Base-by-base conservation (phyloP, 352 stramenopile genomes). In the Globisporangium splendens region DNA sequence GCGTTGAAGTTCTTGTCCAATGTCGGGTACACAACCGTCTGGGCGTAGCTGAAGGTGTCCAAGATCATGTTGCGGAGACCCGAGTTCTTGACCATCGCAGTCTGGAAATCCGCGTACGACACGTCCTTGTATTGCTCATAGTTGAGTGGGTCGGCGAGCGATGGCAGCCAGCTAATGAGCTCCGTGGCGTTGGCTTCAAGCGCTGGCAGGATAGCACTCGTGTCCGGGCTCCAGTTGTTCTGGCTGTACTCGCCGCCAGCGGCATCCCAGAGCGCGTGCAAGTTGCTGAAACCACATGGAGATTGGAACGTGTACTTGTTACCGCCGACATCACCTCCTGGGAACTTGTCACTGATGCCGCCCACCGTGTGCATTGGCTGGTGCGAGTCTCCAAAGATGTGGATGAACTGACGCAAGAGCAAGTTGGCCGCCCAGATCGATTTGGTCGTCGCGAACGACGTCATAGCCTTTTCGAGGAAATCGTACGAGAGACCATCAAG, bases 351-450 rank as follows among this genome's bases (percentile, higher is more conserved):
- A 22, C 64, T 81, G 54, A 88, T 68, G 11, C 73, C 77, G 0
- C 67, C 67, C 0, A 86, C 68, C 1, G 72, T 70, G 68, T 90
- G 79, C 24, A 88, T 63, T 0, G 79, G 79, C 51, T 90, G 78
- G 57, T 88, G 75, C 22, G 85, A 53, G 50, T 90, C 79, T 0
- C 71, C 78, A 46, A 87, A 75, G 62, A 88, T 75, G 68, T 89
- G 79, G 63, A 89, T 82, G 66, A 89, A 82, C 66, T 88, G 75
- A 22, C 79, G 79, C 5, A 89, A 47, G 46, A 75, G 59, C 7
- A 86, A 48, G 68, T 89, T 89, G 46, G 72, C 75, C 4, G 73
- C 69, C 79, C 79, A 89, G 47, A 70, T 65, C 17, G 79, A 89
- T 56, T 85, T 69, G 35, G 79, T 88, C 44, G 77, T 84, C 58